Base-by-base conservation (phyloP, 805 yeast species). In the Teunomyces lycoperdinae region DNA sequence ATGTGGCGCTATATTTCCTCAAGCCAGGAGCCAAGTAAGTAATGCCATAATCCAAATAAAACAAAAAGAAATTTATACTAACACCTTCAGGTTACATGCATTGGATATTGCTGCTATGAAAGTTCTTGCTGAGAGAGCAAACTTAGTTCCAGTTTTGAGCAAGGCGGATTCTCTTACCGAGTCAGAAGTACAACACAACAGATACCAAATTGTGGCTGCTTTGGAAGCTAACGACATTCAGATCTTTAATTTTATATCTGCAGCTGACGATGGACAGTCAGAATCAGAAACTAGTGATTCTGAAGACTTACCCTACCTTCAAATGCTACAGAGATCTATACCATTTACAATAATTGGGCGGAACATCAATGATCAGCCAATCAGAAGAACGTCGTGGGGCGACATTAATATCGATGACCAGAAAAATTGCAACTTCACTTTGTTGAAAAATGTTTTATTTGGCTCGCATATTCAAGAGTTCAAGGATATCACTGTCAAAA, bases 141-240 rank as follows among this genome's bases (percentile, higher is more conserved):
- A 89, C 60, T 74, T 91, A 52, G 81, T 90, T 51, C 97, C 97
- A 1, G 81, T 90, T 3, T 78, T 89, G 57, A 79, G 89, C 26
- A 87, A 89, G 63, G 86, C 92, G 4, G 97, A 90, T 65, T 81
- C 85, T 0, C 76, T 85, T 50, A 82, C 89, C 6, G 60, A 63
- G 14, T 70, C 66, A 4, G 96, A 87, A 59, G 56, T 85, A 55
- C 55, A 50, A 8, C 62, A 68, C 13, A 81, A 83, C 63, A 87
- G 85, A 67, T 64, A 61, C 34, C 66, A 76, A 55, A 74, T 85
- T 44, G 78, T 75, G 52, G 67, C 67, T 43, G 73, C 77, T 10
- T 69, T 88, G 43, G 69, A 65, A 27, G 77, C 71, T 11, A 79
- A 87, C 55, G 72, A 71, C 14, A 87, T 89, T 53, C 67, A 54